Percentiles rank a stretch among this genome's conserved stretches.
These are phyloP conservation scores for Hypoxylon rubiginosum DNA, from an alignment of 2,329 filamentous ascomycete species.

Conservation along the genomic window DNA sequence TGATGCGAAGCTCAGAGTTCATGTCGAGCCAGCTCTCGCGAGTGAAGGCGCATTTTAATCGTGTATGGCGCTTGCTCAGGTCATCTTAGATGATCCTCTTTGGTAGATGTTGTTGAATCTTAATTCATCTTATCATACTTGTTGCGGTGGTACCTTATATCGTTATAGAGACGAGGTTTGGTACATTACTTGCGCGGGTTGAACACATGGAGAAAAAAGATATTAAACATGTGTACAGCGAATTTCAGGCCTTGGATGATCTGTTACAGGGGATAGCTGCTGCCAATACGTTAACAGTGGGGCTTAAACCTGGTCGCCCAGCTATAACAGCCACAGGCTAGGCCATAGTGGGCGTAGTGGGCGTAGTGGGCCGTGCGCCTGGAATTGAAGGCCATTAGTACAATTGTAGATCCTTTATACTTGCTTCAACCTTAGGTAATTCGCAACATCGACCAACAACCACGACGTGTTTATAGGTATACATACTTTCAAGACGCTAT, in stretches of 20 bases:
- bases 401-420: background rate
- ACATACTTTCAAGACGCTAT: background rate
- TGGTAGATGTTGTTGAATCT: background rate
- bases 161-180: background rate
- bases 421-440: background rate
- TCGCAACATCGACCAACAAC: background rate
- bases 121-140: background rate
- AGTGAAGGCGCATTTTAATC: background rate
- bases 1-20: constrained; percentile 5
- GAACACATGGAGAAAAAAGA: no score
- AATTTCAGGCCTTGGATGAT: constrained; percentile 12
- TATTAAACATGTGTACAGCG: no score
- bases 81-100: background rate
- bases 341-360: background rate
- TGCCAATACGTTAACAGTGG: background rate
- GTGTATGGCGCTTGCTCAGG: background rate
- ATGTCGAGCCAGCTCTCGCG: background rate
- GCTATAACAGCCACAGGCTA: background rate
- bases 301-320: background rate
- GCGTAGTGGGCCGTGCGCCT: no score
- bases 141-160: background rate
- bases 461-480: background rate
- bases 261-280: constrained; percentile 28
- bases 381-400: background rate
- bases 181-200: no score